These are phyloP conservation scores for Danielia oregonensis DNA, from an alignment of 805 yeast species.

Conservation along the genomic window DNA sequence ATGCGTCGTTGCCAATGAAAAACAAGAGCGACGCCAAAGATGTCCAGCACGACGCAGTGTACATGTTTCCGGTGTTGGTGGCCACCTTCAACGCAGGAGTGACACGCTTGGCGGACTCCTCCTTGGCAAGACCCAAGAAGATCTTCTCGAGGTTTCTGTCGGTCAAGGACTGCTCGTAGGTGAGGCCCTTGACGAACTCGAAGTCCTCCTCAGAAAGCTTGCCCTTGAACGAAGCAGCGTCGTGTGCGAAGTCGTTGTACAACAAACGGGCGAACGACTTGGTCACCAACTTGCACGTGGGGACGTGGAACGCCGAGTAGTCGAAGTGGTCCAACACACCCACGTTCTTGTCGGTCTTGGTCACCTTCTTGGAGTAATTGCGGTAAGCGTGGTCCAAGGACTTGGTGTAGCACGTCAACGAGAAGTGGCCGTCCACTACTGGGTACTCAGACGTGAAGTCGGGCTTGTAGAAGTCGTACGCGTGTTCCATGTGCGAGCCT, in stretches of 20 bases:
- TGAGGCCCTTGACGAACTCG: constrained; percentile 45
- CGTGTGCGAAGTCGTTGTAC: constrained; percentile 79
- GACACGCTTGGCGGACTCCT: constrained; percentile 61
- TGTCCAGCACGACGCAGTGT: constrained; percentile 91
- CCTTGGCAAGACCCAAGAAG: constrained; percentile 75
- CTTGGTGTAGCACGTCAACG: constrained; percentile 87
- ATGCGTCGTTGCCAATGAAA: constrained; percentile 66
- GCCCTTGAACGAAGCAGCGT: constrained; percentile 55
- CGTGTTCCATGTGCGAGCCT: constrained; percentile 95
- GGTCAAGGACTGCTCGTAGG: constrained; percentile 73
- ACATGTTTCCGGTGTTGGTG: constrained; percentile 97
- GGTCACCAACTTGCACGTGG: constrained; percentile 91
- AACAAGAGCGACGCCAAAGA: constrained; percentile 78
- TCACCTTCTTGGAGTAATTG: constrained; percentile 70
- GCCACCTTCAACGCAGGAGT: constrained; percentile 80
- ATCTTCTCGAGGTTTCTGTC: constrained; percentile 83
- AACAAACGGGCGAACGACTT: constrained; percentile 90
- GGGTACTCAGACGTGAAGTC: constrained; percentile 96
- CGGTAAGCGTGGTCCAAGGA: constrained; percentile 87
- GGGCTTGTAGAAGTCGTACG: constrained; percentile 97
- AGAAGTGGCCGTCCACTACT: constrained; percentile 94
- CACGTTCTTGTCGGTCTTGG: constrained; percentile 45
- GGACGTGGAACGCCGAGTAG: constrained; percentile 95
- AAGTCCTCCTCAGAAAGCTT: constrained; percentile 48
- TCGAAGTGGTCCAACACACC: constrained; percentile 73